Evolutionary conservation across 2,329 filamentous ascomycete genomes (phyloP).

Genomic region (Bipolaris bicolor): DNA sequence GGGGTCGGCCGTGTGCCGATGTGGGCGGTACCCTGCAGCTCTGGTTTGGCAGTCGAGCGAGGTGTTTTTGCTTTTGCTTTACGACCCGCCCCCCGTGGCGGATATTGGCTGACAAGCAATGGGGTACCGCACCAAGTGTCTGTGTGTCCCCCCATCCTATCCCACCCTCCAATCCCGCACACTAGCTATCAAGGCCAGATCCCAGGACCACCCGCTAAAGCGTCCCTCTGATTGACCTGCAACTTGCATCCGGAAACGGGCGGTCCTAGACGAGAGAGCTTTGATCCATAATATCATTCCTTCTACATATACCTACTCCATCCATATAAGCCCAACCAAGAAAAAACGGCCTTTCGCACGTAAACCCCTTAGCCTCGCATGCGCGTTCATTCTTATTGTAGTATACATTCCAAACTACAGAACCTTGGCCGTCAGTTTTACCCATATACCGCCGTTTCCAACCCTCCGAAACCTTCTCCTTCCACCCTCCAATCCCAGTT

Average conservation of each 20-base stretch:
- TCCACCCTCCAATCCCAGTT: no score
- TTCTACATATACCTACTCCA: not conserved
- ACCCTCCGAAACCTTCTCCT: no score
- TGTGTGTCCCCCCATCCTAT: not conserved
- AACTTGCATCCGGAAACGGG: not conserved
- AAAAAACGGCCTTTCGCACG: not conserved
- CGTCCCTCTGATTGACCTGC: conserved; percentile 7
- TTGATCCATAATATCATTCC: not conserved
- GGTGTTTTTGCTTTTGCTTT: conserved; percentile 4
- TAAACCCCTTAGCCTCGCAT: no score
- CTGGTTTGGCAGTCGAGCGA: conserved; percentile 11
- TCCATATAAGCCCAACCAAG: not conserved
- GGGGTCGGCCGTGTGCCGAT: conserved; percentile 5
- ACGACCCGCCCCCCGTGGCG: conserved; percentile 20
- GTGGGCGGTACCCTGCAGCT: conserved; percentile 27
- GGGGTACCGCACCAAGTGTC: no score
- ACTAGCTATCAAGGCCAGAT: conserved; percentile 37
- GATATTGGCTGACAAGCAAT: conserved; percentile 34
- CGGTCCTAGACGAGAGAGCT: conserved; percentile 5
- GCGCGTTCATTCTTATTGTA: no score
- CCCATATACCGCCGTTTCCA: no score
- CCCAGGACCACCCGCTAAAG: conserved; percentile 21
- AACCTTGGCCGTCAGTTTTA: no score
- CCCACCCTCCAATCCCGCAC: conserved; percentile 10
- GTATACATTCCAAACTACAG: no score